Base-by-base conservation (phyloP, 495 filamentous ascomycete genomes). In the Lepidopterella palustris region DNA sequence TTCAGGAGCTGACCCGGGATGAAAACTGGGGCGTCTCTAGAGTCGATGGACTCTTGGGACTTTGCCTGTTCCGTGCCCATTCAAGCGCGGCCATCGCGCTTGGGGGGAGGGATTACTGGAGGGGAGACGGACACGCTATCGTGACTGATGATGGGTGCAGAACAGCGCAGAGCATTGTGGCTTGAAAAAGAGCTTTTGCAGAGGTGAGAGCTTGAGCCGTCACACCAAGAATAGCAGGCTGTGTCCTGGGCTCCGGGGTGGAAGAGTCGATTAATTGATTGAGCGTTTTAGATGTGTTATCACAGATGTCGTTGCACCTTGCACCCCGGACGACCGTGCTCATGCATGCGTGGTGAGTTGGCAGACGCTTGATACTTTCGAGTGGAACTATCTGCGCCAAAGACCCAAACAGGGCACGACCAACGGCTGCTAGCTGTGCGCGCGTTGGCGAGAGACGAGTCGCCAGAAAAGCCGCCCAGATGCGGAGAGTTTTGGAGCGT, bases 261-360 rank as follows among this genome's bases (percentile, higher is more conserved):
- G 48, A n/a, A 11, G 32, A 20, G 52, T 24, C 40, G 27, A 20
- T n/a, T 23, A 52, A 55, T 61, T 66, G 59, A 63, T 62, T 66
- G 64, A 60, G 60, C 53, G 35, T 63, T 62, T 49, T 26, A 42
- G 35, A 42, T 53, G 63, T 66, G 63, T 60, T 60, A 66, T 59
- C 59, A 62, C 25, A 45, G 57, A 58, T 21, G 64, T 61, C 47
- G 61, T 67, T 67, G 64, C 64, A 58, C 51, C 51, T 18, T 20
- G n/a, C 51, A 39, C 61, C 64, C 60, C 32, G 61, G 61, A 51
- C 53, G 64, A 24, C 64, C 64, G 64, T 67, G 64, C 64, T 60
- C 60, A 89, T 86, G 88, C 86, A 88, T 75, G 88, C 86, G 87
- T 74, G 87, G 89, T 91, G 88, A 89, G 88, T 84, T 91, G 88